A percentile compares a stretch with the other conserved stretches of the same genome.
phyloP scores from a whole-genome alignment of 345 rosid genomes.

The Pugionium cornutum region DNA sequence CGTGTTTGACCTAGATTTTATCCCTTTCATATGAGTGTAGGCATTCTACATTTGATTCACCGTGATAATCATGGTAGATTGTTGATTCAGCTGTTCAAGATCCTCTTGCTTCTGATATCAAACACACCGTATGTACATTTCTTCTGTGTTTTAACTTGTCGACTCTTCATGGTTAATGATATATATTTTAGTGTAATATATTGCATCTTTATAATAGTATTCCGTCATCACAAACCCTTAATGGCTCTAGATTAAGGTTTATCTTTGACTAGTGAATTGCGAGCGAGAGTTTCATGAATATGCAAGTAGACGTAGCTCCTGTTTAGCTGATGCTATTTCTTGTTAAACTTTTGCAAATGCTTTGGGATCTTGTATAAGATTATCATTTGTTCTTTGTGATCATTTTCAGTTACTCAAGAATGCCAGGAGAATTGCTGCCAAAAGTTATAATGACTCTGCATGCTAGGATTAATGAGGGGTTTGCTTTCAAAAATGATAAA shows the following conservation, averaged over 20 bases:
- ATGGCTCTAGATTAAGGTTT: conserved; percentile 23
- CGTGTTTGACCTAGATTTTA: conserved; percentile 8
- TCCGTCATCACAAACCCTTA: conserved; percentile 11
- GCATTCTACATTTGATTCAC: conserved; percentile 72
- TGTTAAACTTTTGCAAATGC: not conserved
- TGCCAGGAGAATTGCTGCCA: conserved; percentile 79
- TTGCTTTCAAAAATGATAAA: conserved; percentile 65
- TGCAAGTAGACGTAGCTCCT: conserved; percentile 5
- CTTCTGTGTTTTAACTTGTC: conserved; percentile 23
- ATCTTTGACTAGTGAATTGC: conserved; percentile 9
- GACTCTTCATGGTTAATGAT: conserved; percentile 13
- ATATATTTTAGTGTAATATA: conserved; percentile 16
- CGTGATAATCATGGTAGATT: conserved; percentile 70
- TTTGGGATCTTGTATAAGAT: conserved; percentile 29
- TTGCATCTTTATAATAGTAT: conserved; percentile 19
- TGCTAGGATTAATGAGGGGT: conserved; percentile 58
- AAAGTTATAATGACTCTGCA: conserved; percentile 59
- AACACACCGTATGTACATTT: conserved; percentile 82
- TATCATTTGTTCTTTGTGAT: conserved; percentile 28
- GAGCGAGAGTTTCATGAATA: conserved; percentile 16
- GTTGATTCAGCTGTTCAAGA: conserved; percentile 71
- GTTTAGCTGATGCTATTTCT: conserved; percentile 23
- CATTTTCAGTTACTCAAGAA: conserved; percentile 74
- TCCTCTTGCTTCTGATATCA: conserved; percentile 74
- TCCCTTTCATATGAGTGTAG: conserved; percentile 47